Base-by-base conservation (phyloP, 2,329 filamentous ascomycete genomes). In the Aspergillus intermedius region DNA sequence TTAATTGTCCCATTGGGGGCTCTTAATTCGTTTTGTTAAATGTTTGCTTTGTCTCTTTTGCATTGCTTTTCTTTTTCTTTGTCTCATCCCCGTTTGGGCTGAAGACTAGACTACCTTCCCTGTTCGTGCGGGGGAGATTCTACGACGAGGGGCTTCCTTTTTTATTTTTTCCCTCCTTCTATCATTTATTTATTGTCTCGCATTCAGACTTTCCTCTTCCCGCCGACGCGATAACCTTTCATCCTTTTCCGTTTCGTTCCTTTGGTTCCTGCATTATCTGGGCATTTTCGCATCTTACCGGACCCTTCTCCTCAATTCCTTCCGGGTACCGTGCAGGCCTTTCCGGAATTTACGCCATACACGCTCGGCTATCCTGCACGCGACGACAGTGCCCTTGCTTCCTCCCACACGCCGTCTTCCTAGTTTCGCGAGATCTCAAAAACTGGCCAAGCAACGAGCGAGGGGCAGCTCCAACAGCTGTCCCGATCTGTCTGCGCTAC, bases 391-490 rank as follows among this genome's bases (percentile, higher is more conserved):
- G 37, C 37, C 37, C 37, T 19, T 10, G 0, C 10, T 10, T 40
- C 34, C 34, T 40, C n/a, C 42, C 34, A 39, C 44, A 19, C 10
- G 19, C 17, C 49, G 41, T 44, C 49, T 43, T 47, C 46, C 56
- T 53, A 54, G 51, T 49, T 54, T 54, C 53, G 56, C 54, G 55
- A 56, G 54, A 57, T 56, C 57, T 53, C 63, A 56, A 68, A 72
- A 63, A 56, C 66, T 71, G 69, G 69, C 68, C 63, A 61, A 62
- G 60, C 62, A 66, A 61, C 61, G 59, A 34, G 61, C 61, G 57
- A 64, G 65, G 63, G 64, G 65, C 67, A 67, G 66, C 68, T 70
- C 63, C 53, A 58, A 65, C 58, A 69, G 69, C 67, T 72, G 68
- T 66, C 68, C 68, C 59, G 67, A 71, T 62, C 62, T 71, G 55